A percentile compares a stretch with the other conserved stretches of the same genome.
phyloP scores from a whole-genome alignment of 495 filamentous ascomycete genomes.

The Pyrenopolyporus hunteri region DNA sequence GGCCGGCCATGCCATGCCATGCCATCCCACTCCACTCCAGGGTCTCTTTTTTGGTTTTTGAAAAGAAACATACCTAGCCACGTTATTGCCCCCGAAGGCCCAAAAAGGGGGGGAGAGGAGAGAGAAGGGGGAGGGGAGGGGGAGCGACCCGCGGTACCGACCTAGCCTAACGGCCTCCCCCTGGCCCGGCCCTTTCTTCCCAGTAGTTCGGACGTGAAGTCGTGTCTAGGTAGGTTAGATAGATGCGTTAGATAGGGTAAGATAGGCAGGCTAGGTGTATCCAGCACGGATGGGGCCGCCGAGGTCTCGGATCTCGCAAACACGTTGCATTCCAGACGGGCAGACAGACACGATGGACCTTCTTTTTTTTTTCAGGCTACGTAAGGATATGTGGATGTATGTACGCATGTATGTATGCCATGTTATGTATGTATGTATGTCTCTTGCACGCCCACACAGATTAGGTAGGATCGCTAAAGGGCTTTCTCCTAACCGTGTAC shows the following conservation, averaged over 20 bases:
- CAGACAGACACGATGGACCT: slow-evolving; percentile 8
- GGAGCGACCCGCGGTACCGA: too few relatives aligned
- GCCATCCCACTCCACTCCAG: too few relatives aligned
- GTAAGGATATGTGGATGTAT: background rate
- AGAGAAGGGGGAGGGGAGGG: too few relatives aligned
- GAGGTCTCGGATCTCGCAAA: slow-evolving; percentile 34
- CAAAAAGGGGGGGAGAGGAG: slow-evolving; percentile 21
- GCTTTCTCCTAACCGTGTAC: slow-evolving; percentile 25
- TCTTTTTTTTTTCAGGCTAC: background rate
- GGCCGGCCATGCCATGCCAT: too few relatives aligned
- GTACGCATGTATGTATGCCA: background rate
- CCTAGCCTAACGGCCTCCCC: too few relatives aligned
- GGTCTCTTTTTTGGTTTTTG: too few relatives aligned
- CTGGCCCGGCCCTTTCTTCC: slow-evolving; percentile 7
- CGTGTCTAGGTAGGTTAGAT: too few relatives aligned
- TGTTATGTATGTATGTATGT: slow-evolving; percentile 34
- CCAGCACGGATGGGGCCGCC: slow-evolving; percentile 24
- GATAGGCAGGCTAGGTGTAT: too few relatives aligned
- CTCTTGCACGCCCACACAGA: slow-evolving; percentile 31
- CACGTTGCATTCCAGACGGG: slow-evolving; percentile 35
- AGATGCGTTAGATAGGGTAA: too few relatives aligned
- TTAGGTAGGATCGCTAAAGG: slow-evolving; percentile 38
- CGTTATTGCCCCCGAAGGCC: slow-evolving; percentile 28
- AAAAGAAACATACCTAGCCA: too few relatives aligned
- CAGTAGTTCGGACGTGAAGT: slow-evolving; percentile 21